These are phyloP conservation scores for Cyclotella cryptica DNA, from an alignment of 108 stramenopile species.

Conservation along the genomic window DNA sequence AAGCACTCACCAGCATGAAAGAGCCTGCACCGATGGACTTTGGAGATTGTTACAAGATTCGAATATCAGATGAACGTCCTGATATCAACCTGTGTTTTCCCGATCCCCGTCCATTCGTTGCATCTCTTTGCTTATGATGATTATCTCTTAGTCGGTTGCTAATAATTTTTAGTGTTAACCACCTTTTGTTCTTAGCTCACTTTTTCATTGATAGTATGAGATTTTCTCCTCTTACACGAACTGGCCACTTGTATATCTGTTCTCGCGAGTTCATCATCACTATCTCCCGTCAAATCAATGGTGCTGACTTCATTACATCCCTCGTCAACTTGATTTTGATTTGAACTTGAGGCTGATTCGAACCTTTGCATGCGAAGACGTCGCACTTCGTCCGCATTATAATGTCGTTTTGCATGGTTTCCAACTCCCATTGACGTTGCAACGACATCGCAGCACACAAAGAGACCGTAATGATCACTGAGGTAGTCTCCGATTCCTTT, in stretches of 20 bases:
- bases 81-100: slow-evolving; percentile 10
- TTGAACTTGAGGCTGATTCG: background rate
- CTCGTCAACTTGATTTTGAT: background rate
- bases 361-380: slow-evolving; percentile 8
- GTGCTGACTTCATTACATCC: background rate
- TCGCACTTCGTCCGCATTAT: slow-evolving; percentile 8
- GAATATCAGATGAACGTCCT: slow-evolving; percentile 9
- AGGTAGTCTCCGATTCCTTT: slow-evolving; percentile 31
- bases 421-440: background rate
- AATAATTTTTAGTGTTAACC: too few species aligned
- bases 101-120: slow-evolving; percentile 23
- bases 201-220: background rate
- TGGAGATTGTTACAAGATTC: slow-evolving; percentile 39
- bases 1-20: slow-evolving; percentile 33
- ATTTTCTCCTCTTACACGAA: background rate
- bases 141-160: too few species aligned
- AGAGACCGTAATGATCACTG: slow-evolving; percentile 31
- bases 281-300: slow-evolving; percentile 17
- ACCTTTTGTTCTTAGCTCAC: background rate
- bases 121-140: slow-evolving; percentile 8
- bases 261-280: background rate
- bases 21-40: slow-evolving; percentile 40
- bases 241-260: too few species aligned
- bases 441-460: slow-evolving; percentile 11
- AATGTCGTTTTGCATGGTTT: background rate